A percentile compares a stretch with the other conserved stretches of the same genome.
phyloP scores from a whole-genome alignment of 192 early-diverging fungal genomes.

The Podochytrium sp. region DNA sequence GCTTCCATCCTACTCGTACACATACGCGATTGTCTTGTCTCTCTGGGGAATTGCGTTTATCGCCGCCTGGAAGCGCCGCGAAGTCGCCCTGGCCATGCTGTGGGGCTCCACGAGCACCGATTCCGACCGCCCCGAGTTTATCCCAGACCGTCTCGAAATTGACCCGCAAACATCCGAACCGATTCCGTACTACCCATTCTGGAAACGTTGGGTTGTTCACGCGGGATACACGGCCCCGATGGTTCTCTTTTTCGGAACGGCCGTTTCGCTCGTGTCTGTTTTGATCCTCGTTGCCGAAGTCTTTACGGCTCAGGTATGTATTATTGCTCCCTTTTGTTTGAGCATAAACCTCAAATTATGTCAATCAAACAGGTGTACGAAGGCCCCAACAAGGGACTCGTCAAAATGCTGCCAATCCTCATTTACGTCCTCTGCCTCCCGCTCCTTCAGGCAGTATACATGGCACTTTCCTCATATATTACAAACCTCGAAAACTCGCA shows the following conservation, averaged over 20 bases:
- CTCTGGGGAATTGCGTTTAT: constrained; percentile 63
- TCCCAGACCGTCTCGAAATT: constrained; percentile 54
- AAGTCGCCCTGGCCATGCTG: constrained; percentile 67
- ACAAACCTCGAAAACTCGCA: constrained; percentile 86
- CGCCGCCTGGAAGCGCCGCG: constrained; percentile 81
- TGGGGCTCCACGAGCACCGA: constrained; percentile 80
- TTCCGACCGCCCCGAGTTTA: constrained; percentile 70
- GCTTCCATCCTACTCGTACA: constrained; percentile 61
- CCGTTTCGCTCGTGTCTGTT: constrained; percentile 59
- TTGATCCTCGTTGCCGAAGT: constrained; percentile 61
- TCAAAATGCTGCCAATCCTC: constrained; percentile 66
- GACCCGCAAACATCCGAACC: constrained; percentile 73
- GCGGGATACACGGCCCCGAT: constrained; percentile 33
- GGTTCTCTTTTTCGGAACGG: constrained; percentile 62
- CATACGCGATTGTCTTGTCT: constrained; percentile 68
- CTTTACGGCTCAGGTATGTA: constrained; percentile 79
- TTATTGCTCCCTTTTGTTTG: too few relatives aligned
- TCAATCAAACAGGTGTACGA: background rate
- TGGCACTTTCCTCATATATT: constrained; percentile 57
- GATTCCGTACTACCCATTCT: constrained; percentile 71
- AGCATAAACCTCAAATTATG: too few relatives aligned
- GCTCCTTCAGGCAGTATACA: constrained; percentile 69
- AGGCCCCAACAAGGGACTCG: background rate
- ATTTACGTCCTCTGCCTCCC: constrained; percentile 78
- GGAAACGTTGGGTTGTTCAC: constrained; percentile 63